Conservation (phyloP, 2,329 filamentous ascomycete genomes). For the Colletotrichum tropicale region DNA sequence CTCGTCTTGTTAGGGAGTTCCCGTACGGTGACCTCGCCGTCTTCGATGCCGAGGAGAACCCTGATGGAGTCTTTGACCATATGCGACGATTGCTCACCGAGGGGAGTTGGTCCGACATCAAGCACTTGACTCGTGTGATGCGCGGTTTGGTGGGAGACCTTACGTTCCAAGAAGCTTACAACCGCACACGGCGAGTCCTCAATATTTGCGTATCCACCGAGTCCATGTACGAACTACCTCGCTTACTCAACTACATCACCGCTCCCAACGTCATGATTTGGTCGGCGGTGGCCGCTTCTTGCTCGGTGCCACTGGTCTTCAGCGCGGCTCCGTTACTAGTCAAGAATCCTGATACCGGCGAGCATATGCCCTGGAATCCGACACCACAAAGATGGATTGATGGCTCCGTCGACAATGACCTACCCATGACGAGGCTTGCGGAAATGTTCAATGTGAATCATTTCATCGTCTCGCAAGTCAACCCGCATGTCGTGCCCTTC, state of each 20-base stretch:
- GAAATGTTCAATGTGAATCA: constrained; percentile 99
- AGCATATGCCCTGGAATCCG: constrained; percentile 83
- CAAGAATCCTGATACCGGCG: constrained; percentile 82
- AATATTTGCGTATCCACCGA: constrained; percentile 94
- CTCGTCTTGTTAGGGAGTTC: constrained; percentile 70
- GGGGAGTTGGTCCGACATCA: constrained; percentile 84
- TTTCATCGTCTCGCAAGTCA: constrained; percentile 96
- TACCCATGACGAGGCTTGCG: constrained; percentile 86
- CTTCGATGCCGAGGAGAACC: constrained; percentile 67
- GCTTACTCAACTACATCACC: constrained; percentile 90
- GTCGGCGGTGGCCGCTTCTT: constrained; percentile 96
- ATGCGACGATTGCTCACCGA: constrained; percentile 78
- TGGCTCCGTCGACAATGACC: constrained; percentile 91
- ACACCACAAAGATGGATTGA: constrained; percentile 89
- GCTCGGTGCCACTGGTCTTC: constrained; percentile 89
- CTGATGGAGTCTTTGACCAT: constrained; percentile 71
- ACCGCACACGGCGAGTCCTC: constrained; percentile 87
- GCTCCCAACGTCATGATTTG: constrained; percentile 94
- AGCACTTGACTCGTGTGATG: constrained; percentile 83
- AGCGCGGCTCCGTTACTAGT: constrained; percentile 78
- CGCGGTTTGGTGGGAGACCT: constrained; percentile 80
- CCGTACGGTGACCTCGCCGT: constrained; percentile 82
- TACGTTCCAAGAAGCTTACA: constrained; percentile 95
- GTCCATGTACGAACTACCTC: constrained; percentile 84
- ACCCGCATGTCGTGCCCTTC: constrained; percentile 91